A percentile compares a stretch with the other conserved stretches of the same genome.
Evolutionary conservation across 2,329 filamentous ascomycete genomes (phyloP).

Genomic region (Helotiales sp.): DNA sequence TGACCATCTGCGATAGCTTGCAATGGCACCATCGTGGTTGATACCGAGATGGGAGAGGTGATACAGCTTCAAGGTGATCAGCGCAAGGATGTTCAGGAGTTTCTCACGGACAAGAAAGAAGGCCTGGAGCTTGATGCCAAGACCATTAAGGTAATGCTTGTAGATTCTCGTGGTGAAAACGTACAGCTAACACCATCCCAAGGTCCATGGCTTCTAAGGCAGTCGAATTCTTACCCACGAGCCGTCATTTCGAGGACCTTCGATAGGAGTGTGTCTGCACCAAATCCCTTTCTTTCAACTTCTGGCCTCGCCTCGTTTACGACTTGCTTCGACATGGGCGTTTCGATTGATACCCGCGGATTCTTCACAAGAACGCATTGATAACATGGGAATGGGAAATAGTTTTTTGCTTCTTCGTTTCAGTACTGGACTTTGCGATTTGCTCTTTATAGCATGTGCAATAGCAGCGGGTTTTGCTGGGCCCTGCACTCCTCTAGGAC

Average conservation of each 20-base stretch:
- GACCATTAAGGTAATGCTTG: conserved; percentile 81
- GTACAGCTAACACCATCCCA: conserved; percentile 3
- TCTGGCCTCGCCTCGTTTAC: conserved; percentile 41
- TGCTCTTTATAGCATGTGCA: conserved; percentile 30
- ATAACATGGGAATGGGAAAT: conserved; percentile 33
- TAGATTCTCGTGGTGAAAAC: background rate
- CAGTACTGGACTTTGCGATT: conserved; percentile 26
- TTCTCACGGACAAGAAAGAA: conserved; percentile 94
- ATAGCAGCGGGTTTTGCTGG: conserved; percentile 22
- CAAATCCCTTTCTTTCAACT: conserved; percentile 33
- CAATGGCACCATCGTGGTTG: conserved; percentile 99
- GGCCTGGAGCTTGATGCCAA: conserved; percentile 93
- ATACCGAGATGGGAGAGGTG: conserved; percentile 97
- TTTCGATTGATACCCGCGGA: conserved; percentile 42
- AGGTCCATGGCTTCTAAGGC: conserved; percentile 68
- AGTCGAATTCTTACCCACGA: conserved; percentile 45
- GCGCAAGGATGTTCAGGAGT: conserved; percentile 98
- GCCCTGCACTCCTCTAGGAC: conserved; percentile 33
- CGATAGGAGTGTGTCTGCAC: conserved; percentile 40
- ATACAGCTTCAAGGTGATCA: conserved; percentile 99
- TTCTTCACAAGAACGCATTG: conserved; percentile 41
- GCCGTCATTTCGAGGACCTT: conserved; percentile 39
- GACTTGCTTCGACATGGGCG: conserved; percentile 41
- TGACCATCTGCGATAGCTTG: conserved; percentile 65
- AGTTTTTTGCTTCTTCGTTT: conserved; percentile 29